Base-by-base conservation (phyloP, 495 filamentous ascomycete genomes). In the Penicillium paradoxum region DNA sequence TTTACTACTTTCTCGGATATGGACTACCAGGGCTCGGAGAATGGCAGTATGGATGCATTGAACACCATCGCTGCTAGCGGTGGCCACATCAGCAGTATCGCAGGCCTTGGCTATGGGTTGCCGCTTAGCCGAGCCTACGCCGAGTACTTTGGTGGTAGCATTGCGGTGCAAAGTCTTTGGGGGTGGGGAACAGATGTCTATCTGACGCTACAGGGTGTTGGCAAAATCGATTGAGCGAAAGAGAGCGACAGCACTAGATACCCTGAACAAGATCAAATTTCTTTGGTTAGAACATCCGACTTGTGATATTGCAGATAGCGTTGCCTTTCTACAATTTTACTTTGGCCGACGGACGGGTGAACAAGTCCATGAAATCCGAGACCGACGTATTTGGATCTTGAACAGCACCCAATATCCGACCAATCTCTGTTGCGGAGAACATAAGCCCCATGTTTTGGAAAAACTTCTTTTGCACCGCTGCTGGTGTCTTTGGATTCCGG, bases 121-220 rank as follows among this genome's bases (percentile, higher is more conserved):
- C 93, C 93, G 34, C 70, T 98, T 33, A 90, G 91, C 45, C 80
- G 93, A 57, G 92, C 93, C 0, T 98, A 98, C 71, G 93, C 93
- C 0, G 91, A 98, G 72, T 97, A 97, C 63, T 98, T 98, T 76
- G 93, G 93, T 2, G 93, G 93, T 1, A 90, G 92, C n/a, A 90
- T 98, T 56, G 83, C 82, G 7, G 84, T 98, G 51, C 93, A 97
- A 78, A 96, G 89, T 62, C 65, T 97, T 30, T 96, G 87, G 77
- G 93, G 93, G 13, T 98, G 93, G 93, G 93, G 93, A 3, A 84
- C 86, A 47, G 82, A 91, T 75, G 88, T 91, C 13, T 91, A 90
- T 67, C 55, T 91, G 51, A 86, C 80, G 37, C 63, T 98, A 59
- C 88, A 90, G 66, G 93, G 93, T 10, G 85, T 98, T 33, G 90